These are phyloP conservation scores for Fusarium sublunatum DNA, from an alignment of 2,329 filamentous ascomycete species.

Conservation along the genomic window DNA sequence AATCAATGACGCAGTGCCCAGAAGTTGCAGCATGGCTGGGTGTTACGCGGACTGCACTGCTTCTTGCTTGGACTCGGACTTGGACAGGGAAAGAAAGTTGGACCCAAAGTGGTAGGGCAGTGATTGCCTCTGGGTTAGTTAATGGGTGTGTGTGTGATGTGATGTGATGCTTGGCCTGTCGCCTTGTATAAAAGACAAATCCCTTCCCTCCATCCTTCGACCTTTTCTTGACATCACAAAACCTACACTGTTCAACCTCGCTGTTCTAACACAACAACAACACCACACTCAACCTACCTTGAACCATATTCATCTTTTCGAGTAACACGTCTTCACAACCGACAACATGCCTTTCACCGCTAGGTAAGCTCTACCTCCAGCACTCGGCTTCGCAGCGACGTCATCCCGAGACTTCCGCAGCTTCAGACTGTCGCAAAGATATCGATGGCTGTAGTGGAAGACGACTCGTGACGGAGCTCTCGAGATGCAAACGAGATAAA, in stretches of 20 bases:
- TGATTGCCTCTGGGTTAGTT: constrained; percentile 1
- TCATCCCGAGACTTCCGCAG: constrained; percentile 40
- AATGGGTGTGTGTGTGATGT: constrained; percentile 31
- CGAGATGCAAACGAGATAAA: constrained; percentile 4
- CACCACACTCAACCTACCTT: constrained; percentile 10
- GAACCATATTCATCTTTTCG: constrained; percentile 15
- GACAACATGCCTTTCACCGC: constrained; percentile 69
- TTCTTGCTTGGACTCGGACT: constrained; percentile 33
- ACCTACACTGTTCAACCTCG: constrained; percentile 14
- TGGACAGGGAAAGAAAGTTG: constrained; percentile 20
- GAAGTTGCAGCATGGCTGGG: constrained; percentile 33
- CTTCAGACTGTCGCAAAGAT: constrained; percentile 13
- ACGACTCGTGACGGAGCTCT: not conserved
- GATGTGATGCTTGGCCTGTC: constrained; percentile 29
- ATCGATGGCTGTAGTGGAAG: not conserved
- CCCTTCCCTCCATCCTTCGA: constrained; percentile 28
- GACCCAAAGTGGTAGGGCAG: constrained; percentile 30
- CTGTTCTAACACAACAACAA: constrained; percentile 13
- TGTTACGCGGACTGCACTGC: constrained; percentile 20
- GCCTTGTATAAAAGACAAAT: constrained; percentile 43
- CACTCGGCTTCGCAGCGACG: constrained; percentile 17
- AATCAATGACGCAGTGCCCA: constrained; percentile 52
- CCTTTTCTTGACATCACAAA: constrained; percentile 10
- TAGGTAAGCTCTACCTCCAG: constrained; percentile 57
- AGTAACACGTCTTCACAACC: constrained; percentile 33